Base-by-base conservation (phyloP, 257 asterid genomes). In the Parsonsia alboflavescens region DNA sequence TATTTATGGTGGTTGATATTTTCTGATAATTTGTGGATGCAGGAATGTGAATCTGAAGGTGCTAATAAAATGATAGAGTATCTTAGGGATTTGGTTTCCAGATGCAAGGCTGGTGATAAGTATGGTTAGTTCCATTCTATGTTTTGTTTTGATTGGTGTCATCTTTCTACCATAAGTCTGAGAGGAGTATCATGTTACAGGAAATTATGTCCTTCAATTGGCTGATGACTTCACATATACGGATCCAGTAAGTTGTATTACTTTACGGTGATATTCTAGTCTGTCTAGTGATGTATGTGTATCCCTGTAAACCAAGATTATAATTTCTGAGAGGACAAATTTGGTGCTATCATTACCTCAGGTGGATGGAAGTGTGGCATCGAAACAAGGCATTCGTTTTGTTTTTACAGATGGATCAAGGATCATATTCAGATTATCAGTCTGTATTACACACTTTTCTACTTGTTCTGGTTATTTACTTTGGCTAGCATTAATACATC, bases 141-240 rank as follows among this genome's bases (percentile, higher is more conserved):
- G 50, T 44, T 45, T 64, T 39, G 30, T 45, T n/a, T 28, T 49
- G 22, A 61, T 64, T 10, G 21, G 26, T 13, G 4, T 16, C 16
- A 48, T 33, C 52, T 67, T 63, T 71, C 6, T 71, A 59, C 42
- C 9, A 1, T 58, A 70, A 75, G 63, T 68, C 73, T 82, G 70
- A 82, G 70, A 46, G 75, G 39, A 75, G 64, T 22, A n/a, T 77
- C 62, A 17, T 64, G 72, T 73, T 77, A 85, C 86, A 91, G 98
- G 96, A 79, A 86, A 78, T 82, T 90, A 95, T 81, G 76, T 75
- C 71, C 98, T 95, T 75, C 83, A 88, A 71, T 90, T 95, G 77
- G 98, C 99, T 0, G 99, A 95, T 76, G 99, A 95, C 84, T 95
- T 88, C 86, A 86, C 86, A 76, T 95, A 95, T 83, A 84, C 96